Percentiles rank a stretch among this genome's conserved stretches.
Evolutionary conservation across 176 grass and related monocot species (phyloP).

Genomic region (Bonia amplexicaulis): DNA sequence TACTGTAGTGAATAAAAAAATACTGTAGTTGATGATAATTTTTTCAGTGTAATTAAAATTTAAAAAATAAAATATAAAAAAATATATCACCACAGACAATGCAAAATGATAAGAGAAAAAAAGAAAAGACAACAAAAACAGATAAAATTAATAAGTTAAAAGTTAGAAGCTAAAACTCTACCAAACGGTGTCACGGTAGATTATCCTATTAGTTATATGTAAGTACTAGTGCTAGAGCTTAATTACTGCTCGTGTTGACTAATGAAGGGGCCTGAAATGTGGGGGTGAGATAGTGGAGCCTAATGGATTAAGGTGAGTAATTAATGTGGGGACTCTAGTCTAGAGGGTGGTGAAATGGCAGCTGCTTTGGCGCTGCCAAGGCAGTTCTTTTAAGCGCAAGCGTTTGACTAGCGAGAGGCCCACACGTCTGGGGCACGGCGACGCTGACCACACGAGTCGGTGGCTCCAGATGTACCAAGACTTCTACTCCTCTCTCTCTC

Average conservation of each 20-base stretch:
- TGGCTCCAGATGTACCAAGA: not conserved
- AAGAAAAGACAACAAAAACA: too few relatives aligned
- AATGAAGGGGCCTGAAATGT: not conserved
- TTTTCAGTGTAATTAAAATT: too few relatives aligned
- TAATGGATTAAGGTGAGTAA: not conserved
- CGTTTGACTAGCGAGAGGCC: slow-evolving; percentile 24
- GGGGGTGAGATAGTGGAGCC: not conserved
- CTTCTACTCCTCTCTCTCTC: not conserved
- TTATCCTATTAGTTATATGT: not conserved
- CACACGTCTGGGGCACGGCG: slow-evolving; percentile 1
- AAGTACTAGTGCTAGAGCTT: not conserved
- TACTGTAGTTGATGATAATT: too few relatives aligned
- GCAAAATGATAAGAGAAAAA: too few relatives aligned
- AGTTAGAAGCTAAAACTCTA: too few relatives aligned
- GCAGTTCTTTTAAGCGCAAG: slow-evolving; percentile 1
- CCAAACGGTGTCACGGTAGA: too few relatives aligned
- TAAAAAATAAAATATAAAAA: too few relatives aligned
- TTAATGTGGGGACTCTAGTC: not conserved
- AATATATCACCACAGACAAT: too few relatives aligned
- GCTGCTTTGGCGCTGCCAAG: slow-evolving; percentile 38
- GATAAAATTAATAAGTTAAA: too few relatives aligned
- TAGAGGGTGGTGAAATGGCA: slow-evolving; percentile 23
- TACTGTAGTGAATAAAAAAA: too few relatives aligned
- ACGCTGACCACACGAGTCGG: not conserved
- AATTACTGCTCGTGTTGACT: slow-evolving; percentile 16